Evolutionary conservation across 768 basidiomycete species (phyloP).

Genomic region (Phaeotremella fagi): DNA sequence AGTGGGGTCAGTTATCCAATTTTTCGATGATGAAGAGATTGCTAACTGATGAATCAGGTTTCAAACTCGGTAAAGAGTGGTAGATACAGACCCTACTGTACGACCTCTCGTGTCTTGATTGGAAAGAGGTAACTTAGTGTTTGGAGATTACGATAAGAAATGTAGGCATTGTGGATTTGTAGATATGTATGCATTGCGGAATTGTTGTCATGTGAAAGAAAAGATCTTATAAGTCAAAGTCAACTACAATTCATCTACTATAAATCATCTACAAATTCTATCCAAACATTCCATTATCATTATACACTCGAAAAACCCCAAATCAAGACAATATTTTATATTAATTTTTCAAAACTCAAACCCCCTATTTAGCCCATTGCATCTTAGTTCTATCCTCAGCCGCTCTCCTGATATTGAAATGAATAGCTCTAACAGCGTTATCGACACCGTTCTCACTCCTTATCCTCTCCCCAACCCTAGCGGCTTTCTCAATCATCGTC

Average conservation of each 20-base stretch:
- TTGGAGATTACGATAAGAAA: too few species aligned
- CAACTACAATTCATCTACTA: too few species aligned
- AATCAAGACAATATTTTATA: too few species aligned
- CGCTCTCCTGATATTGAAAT: conserved; percentile 55
- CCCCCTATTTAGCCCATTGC: conserved; percentile 25
- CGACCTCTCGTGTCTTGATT: background rate
- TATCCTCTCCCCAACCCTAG: conserved; percentile 53
- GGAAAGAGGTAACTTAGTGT: too few species aligned
- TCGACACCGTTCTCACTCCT: conserved; percentile 58
- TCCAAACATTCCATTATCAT: too few species aligned
- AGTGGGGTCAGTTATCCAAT: conserved; percentile 57
- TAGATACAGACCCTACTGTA: conserved; percentile 38
- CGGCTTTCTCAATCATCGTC: conserved; percentile 62
- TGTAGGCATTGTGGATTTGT: too few species aligned
- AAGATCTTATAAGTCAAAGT: too few species aligned
- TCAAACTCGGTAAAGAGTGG: conserved; percentile 94
- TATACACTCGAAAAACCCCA: too few species aligned
- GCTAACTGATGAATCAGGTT: conserved; percentile 45
- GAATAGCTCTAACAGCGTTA: conserved; percentile 58
- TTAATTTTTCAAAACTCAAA: background rate
- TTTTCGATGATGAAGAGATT: background rate
- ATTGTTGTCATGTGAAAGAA: too few species aligned
- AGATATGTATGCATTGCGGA: background rate
- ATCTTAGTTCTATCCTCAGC: conserved; percentile 26
- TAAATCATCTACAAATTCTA: too few species aligned